A percentile compares a stretch with the other conserved stretches of the same genome.
phyloP scores from a whole-genome alignment of 1,139 yeast species.

The Hyphopichia fennica region DNA sequence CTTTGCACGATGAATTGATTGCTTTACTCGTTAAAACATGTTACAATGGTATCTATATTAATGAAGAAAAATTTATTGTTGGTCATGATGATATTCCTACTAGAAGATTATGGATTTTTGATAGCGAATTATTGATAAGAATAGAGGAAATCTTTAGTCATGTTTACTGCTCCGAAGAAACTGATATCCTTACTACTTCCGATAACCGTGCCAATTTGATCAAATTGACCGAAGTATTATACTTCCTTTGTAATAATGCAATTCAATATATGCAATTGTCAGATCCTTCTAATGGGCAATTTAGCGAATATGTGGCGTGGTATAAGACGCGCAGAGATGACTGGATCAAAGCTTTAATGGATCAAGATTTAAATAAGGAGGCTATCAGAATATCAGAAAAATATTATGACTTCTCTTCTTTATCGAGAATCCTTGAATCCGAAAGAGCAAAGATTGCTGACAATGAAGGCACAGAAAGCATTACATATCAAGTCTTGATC shows the following conservation, averaged over 20 bases:
- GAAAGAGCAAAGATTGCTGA: slow-evolving; percentile 41
- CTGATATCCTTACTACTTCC: slow-evolving; percentile 13
- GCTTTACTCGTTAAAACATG: slow-evolving; percentile 36
- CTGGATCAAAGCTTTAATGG: slow-evolving; percentile 60
- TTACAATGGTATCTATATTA: slow-evolving; percentile 43
- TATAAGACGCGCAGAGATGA: slow-evolving; percentile 27
- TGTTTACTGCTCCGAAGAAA: slow-evolving; percentile 14
- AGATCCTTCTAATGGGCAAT: slow-evolving; percentile 21
- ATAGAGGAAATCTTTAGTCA: slow-evolving; percentile 33
- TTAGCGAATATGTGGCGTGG: slow-evolving; percentile 35
- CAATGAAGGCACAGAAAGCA: slow-evolving; percentile 18
- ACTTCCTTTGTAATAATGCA: slow-evolving; percentile 39
- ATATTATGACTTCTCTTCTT: slow-evolving; percentile 63
- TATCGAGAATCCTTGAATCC: slow-evolving; percentile 63
- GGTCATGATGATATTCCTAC: slow-evolving; percentile 18
- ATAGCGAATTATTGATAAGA: slow-evolving; percentile 32
- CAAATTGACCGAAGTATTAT: slow-evolving; percentile 32
- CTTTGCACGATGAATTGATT: slow-evolving; percentile 24
- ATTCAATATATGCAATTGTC: slow-evolving; percentile 32
- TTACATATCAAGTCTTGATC: slow-evolving; percentile 13
- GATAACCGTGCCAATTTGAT: slow-evolving; percentile 18
- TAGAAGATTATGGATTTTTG: slow-evolving; percentile 41
- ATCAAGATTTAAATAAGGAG: slow-evolving; percentile 46
- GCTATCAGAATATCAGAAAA: slow-evolving; percentile 68
- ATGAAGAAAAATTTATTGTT: slow-evolving; percentile 37